phyloP scores from a whole-genome alignment of 106 monocot species.

The Acorus gramineus region DNA sequence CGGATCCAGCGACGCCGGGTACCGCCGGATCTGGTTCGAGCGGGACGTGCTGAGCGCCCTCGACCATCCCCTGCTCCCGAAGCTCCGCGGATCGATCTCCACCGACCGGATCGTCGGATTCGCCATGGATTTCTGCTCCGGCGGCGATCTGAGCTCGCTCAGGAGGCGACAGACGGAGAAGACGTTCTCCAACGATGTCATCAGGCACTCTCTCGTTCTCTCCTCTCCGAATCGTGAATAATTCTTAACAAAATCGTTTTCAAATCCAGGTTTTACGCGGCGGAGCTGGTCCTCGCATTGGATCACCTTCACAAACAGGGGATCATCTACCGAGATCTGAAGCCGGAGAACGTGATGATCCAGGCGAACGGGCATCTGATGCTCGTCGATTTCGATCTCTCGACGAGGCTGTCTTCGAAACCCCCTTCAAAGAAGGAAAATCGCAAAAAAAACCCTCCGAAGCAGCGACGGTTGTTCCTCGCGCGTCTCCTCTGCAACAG shows the following conservation, averaged over 20 bases:
- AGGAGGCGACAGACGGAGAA: conserved; percentile 53
- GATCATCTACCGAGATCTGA: conserved; percentile 86
- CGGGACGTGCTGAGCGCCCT: conserved; percentile 54
- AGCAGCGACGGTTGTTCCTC: background rate
- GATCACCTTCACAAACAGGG: conserved; percentile 67
- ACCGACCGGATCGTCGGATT: conserved; percentile 78
- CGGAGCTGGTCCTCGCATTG: conserved; percentile 77
- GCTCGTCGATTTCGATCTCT: conserved; percentile 97
- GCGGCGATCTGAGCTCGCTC: conserved; percentile 57
- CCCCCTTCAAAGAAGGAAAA: background rate
- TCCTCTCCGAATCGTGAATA: background rate
- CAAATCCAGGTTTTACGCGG: conserved; percentile 72
- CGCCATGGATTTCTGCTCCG: conserved; percentile 59
- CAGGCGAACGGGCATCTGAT: conserved; percentile 82
- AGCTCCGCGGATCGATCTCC: conserved; percentile 58
- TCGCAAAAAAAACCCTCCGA: conserved; percentile 2
- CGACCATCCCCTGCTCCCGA: conserved; percentile 65
- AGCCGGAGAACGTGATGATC: conserved; percentile 87
- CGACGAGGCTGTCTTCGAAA: conserved; percentile 31
- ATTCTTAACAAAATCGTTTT: background rate
- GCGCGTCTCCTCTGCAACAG: conserved; percentile 19
- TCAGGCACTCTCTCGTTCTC: conserved; percentile 34
- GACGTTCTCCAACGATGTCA: conserved; percentile 72
- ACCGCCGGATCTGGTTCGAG: conserved; percentile 79
- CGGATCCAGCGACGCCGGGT: conserved; percentile 7